These are phyloP conservation scores for Daedaleopsis sinensis DNA, from an alignment of 768 basidiomycete species.

Conservation along the genomic window DNA sequence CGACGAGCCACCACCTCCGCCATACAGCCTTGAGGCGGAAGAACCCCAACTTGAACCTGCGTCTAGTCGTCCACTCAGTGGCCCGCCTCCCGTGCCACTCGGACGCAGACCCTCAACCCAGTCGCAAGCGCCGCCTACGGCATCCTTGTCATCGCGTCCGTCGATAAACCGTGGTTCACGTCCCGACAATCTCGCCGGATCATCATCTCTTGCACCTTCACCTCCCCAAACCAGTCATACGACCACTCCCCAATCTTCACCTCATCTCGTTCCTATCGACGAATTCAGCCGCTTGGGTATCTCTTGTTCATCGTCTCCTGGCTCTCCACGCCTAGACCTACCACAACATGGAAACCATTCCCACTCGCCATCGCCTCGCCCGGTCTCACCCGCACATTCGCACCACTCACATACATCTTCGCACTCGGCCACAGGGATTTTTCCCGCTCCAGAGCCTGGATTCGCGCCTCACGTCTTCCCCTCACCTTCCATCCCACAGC, in stretches of 20 bases:
- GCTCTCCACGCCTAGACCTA: slow-evolving; percentile 9
- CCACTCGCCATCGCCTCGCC: slow-evolving; percentile 16
- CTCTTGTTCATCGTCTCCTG: slow-evolving; percentile 38
- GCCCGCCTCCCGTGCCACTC: slow-evolving; percentile 9
- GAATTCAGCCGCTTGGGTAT: slow-evolving; percentile 43
- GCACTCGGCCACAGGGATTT: slow-evolving; percentile 5
- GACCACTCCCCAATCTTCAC: not conserved
- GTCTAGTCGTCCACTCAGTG: not conserved
- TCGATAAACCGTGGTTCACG: slow-evolving; percentile 16
- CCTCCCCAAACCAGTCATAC: slow-evolving; percentile 17
- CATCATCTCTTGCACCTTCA: slow-evolving; percentile 17
- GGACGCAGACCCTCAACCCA: slow-evolving; percentile 11
- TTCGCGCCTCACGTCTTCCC: slow-evolving; percentile 17
- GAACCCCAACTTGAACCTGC: slow-evolving; percentile 1
- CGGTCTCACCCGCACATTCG: slow-evolving; percentile 16
- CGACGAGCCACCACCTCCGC: slow-evolving; percentile 67
- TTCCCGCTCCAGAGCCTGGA: slow-evolving; percentile 4
- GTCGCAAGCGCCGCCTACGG: slow-evolving; percentile 7
- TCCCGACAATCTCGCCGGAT: slow-evolving; percentile 2
- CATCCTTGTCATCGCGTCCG: slow-evolving; percentile 8
- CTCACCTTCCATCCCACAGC: not conserved
- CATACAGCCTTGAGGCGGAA: slow-evolving; percentile 63
- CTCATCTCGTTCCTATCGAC: slow-evolving; percentile 31
- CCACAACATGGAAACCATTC: slow-evolving; percentile 8
- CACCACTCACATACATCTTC: slow-evolving; percentile 19